Evolutionary conservation across 306 rosid genomes (phyloP), one percentile per base, ranked within the genome.

Genomic region (Comarum palustre): DNA sequence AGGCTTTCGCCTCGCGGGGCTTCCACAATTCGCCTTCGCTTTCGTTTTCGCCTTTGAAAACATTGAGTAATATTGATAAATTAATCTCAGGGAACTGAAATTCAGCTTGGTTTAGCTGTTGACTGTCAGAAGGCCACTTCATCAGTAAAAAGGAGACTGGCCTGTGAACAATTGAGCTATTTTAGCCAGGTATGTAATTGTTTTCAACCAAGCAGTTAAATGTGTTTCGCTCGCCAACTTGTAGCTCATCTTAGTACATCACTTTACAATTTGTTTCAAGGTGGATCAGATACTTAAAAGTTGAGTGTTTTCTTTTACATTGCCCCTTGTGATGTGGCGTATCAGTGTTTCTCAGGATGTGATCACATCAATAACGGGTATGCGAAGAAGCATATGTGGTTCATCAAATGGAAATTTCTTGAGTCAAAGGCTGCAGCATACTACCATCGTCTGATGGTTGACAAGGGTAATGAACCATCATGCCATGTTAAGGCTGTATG

Each of bases 391-490:
- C 91, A 89, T 74, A 67, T 88, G 19, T 78, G 86, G 79, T 94
- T 91, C 89, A 80, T 91, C 76, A 91, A 91, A 83, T 91, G 97
- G 97, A 94, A 91, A 80, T 94, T 86, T 82, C 92, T 89, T 2
- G 96, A 88, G 86, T 80, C 97, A 68, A 94, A 94, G 92, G 96
- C 97, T 52, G 95, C 96, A 75, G 93, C 97, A 8, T 94, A 91
- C 85, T 89, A 94, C 90, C 95, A 94, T 54, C 97, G 97, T 22
- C 79, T 91, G 81, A 84, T 94, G 54, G 88, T 94, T 31, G 99
- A 89, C 88, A 91, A 89, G 80, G 92, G 96, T 34, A 86, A 69
- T 32, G 97, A 94, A 72, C 96, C 90, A 51, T 80, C 89, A 57
- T 72, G 82, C 78, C 90, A 90, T 65, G 81, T 91, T 27, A 69